Conservation (phyloP, 176 grass and related monocot species). For the Typha latifolia region DNA sequence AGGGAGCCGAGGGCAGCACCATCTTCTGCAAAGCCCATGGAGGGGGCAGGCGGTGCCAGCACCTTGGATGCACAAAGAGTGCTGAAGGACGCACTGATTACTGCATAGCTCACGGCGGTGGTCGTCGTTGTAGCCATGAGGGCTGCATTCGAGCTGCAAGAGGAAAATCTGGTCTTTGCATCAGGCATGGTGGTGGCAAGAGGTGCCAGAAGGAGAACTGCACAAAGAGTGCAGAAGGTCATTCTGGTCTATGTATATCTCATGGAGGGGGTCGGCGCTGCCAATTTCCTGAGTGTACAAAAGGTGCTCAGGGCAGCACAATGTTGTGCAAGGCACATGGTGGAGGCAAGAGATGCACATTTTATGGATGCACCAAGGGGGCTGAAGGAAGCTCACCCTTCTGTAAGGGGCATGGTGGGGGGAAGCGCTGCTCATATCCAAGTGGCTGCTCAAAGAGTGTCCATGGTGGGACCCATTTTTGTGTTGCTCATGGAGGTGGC, state of each 20-base stretch:
- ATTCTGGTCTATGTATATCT: slow-evolving; percentile 45
- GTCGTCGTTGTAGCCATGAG: slow-evolving; percentile 33
- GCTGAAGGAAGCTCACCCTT: slow-evolving; percentile 44
- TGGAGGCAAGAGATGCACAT: slow-evolving; percentile 47
- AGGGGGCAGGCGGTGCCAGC: slow-evolving; percentile 35
- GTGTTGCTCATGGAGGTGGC: slow-evolving; percentile 45
- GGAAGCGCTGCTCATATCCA: slow-evolving; percentile 34
- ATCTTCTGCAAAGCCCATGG: slow-evolving; percentile 54
- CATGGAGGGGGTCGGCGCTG: slow-evolving; percentile 48
- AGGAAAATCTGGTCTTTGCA: slow-evolving; percentile 48
- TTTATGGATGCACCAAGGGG: slow-evolving; percentile 34
- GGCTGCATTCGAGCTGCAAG: slow-evolving; percentile 40
- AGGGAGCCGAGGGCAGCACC: slow-evolving; percentile 43
- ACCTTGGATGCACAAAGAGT: slow-evolving; percentile 46
- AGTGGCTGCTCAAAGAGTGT: slow-evolving; percentile 47
- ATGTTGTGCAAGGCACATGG: slow-evolving; percentile 56
- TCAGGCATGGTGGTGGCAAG: slow-evolving; percentile 56
- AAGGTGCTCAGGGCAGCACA: slow-evolving; percentile 46
- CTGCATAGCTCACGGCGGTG: slow-evolving; percentile 54
- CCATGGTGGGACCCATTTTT: slow-evolving; percentile 45
- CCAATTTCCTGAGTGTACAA: slow-evolving; percentile 32
- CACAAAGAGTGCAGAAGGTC: slow-evolving; percentile 49
- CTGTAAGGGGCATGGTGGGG: slow-evolving; percentile 47
- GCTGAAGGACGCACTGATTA: slow-evolving; percentile 39
- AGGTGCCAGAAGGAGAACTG: slow-evolving; percentile 42